phyloP scores from a whole-genome alignment of 2,329 filamentous ascomycete species.

The Pseudopyricularia cyperi region DNA sequence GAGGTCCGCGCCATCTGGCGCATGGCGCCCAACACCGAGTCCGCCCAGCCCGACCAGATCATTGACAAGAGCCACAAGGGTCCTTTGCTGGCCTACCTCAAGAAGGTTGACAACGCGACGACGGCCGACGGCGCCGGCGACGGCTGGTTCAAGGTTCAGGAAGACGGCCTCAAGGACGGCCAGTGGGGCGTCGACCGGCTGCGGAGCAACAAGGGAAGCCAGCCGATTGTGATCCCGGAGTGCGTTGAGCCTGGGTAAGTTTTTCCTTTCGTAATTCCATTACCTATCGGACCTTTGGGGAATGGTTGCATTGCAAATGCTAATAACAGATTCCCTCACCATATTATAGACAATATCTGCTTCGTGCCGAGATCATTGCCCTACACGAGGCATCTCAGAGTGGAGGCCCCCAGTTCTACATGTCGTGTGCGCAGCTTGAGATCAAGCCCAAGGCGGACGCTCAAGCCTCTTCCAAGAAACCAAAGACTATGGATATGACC shows the following conservation, averaged over 20 bases:
- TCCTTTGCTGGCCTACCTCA: slow-evolving; percentile 38
- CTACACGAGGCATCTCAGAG: slow-evolving; percentile 21
- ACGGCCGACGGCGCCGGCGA: slow-evolving; percentile 25
- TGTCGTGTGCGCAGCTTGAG: slow-evolving; percentile 8
- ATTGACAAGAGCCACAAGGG: slow-evolving; percentile 42
- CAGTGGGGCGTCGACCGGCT: slow-evolving; percentile 24
- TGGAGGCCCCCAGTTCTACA: slow-evolving; percentile 14
- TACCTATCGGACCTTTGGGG: too few relatives aligned
- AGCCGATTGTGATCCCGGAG: slow-evolving; percentile 23
- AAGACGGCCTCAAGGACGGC: slow-evolving; percentile 30
- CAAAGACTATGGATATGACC: neutral
- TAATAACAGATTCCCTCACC: too few relatives aligned
- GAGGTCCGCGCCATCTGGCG: slow-evolving; percentile 30
- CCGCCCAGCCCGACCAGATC: slow-evolving; percentile 30
- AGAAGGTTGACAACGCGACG: slow-evolving; percentile 32
- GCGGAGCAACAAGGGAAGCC: slow-evolving; percentile 18
- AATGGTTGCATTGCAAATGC: too few relatives aligned
- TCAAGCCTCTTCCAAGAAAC: neutral
- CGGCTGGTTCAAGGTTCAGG: slow-evolving; percentile 39
- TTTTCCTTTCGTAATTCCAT: too few relatives aligned
- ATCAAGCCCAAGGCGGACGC: neutral
- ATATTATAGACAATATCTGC: slow-evolving; percentile 21
- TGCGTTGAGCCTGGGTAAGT: slow-evolving; percentile 21
- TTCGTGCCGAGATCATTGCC: slow-evolving; percentile 30
- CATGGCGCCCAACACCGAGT: slow-evolving; percentile 34